phyloP scores from a whole-genome alignment of 1,284 basidiomycete species.

The Wolfiporia cocos region DNA sequence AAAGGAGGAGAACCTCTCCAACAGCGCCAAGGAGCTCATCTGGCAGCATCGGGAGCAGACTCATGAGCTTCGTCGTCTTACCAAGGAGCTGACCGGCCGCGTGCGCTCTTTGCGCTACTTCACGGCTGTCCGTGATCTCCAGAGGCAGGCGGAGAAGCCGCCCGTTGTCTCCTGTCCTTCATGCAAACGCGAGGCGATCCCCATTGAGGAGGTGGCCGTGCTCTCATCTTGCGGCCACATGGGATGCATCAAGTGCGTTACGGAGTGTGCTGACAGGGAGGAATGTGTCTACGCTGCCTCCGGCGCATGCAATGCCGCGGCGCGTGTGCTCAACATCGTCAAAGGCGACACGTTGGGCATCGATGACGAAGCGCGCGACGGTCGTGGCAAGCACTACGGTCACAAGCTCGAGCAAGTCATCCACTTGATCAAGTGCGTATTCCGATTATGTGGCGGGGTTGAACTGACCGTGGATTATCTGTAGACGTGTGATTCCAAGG shows the following conservation, averaged over 20 bases:
- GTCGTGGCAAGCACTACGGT: constrained; percentile 77
- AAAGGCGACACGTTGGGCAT: constrained; percentile 78
- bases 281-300: constrained; percentile 72
- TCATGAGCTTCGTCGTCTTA: constrained; percentile 76
- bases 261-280: constrained; percentile 66
- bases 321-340: constrained; percentile 74
- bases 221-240: constrained; percentile 89
- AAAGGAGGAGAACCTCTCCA: constrained; percentile 50
- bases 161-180: constrained; percentile 54
- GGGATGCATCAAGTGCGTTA: constrained; percentile 75
- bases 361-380: constrained; percentile 71
- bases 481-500: constrained; percentile 61
- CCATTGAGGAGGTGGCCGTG: constrained; percentile 70
- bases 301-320: constrained; percentile 68
- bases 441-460: neutral
- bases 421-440: constrained; percentile 69
- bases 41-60: constrained; percentile 87
- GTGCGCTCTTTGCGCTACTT: constrained; percentile 89
- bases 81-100: constrained; percentile 84
- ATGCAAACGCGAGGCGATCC: constrained; percentile 51
- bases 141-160: constrained; percentile 60
- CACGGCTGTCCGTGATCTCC: constrained; percentile 83
- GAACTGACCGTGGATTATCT: neutral
- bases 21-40: constrained; percentile 52
- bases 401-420: constrained; percentile 86